Evolutionary conservation across 2,329 filamentous ascomycete genomes (phyloP), one percentile per base, ranked within the genome.

Genomic region (Sporothrix variecibatus): DNA sequence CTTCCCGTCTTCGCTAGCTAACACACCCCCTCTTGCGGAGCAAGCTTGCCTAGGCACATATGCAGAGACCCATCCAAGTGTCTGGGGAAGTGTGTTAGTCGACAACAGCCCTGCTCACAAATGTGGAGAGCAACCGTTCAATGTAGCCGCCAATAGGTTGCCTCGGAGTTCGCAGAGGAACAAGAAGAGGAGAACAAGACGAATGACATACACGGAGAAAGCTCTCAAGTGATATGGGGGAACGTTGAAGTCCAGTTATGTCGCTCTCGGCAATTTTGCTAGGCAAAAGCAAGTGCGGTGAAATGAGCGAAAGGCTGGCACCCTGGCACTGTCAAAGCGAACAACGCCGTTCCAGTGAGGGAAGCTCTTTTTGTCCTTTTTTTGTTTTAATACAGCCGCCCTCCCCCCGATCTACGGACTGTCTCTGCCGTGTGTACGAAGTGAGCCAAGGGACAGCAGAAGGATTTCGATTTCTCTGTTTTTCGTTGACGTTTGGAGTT

Each of bases 321-420:
- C 43, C 56, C 56, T 9, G 43, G 60, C 20, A 15, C 9, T 64
- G 60, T 64, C 60, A 64, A 12, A 40, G 60, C 60, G 60, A 40
- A 64, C 20, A 26, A 26, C n/a, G 38, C 62, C 23, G 62, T 67
- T 67, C 38, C 62, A 46, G 38, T 67, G 38, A 67, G 62, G 62
- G 62, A 67, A 67, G 12, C 38, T 67, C 62, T 15, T 40, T n/a
- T 51, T 12, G 26, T 51, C 17, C 40, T 51, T n/a, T n/a, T 68
- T 70, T 56, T 20, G 34, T 23, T 71, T 43, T 40, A 71, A 71
- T 71, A 71, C 51, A 71, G 68, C 68, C 51, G 68, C 51, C 31
- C 34, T 9, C 56, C 7, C 65, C 43, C 68, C 68, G 34, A 58
- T 46, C 8, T 51, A 71, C 68, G 68, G 68, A 51, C 67, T 49